A percentile compares a stretch with the other conserved stretches of the same genome.
Evolutionary conservation across 176 grass and related monocot genomes (phyloP).

Genomic region (Oryza rufipogon): DNA sequence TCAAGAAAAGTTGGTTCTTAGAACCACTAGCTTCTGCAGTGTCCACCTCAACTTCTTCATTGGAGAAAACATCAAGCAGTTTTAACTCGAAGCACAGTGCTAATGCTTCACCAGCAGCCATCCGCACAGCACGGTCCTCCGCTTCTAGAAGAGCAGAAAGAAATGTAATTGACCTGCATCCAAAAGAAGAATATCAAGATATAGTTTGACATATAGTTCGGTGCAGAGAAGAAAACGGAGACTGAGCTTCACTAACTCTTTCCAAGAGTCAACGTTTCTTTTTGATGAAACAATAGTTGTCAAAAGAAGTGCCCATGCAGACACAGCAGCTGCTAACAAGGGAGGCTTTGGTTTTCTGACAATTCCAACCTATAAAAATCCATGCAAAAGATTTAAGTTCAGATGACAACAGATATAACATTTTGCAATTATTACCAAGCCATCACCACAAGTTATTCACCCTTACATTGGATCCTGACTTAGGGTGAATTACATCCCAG

Average conservation of each 20-base stretch:
- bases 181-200: not conserved
- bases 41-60: conserved; percentile 45
- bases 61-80: conserved; percentile 63
- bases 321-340: conserved; percentile 76
- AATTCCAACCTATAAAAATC: conserved; percentile 59
- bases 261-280: conserved; percentile 87
- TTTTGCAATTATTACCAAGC: not conserved
- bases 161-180: conserved; percentile 63
- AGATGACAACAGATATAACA: not conserved
- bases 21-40: conserved; percentile 47
- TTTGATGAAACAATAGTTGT: conserved; percentile 81
- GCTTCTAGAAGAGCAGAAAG: conserved; percentile 80
- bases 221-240: no score
- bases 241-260: conserved; percentile 60
- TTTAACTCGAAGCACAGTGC: conserved; percentile 80
- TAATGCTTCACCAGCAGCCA: conserved; percentile 95
- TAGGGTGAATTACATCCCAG: conserved; percentile 91
- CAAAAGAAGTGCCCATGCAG: conserved; percentile 89
- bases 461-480: conserved; percentile 77
- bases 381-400: conserved; percentile 27
- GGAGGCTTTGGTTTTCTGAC: conserved; percentile 69
- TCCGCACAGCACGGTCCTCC: conserved; percentile 82
- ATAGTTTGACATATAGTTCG: no score
- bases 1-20: conserved; percentile 65
- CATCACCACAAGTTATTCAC: not conserved